These are phyloP conservation scores for Beauveria australis DNA, from an alignment of 2,329 filamentous ascomycete genomes.

Conservation along the genomic window DNA sequence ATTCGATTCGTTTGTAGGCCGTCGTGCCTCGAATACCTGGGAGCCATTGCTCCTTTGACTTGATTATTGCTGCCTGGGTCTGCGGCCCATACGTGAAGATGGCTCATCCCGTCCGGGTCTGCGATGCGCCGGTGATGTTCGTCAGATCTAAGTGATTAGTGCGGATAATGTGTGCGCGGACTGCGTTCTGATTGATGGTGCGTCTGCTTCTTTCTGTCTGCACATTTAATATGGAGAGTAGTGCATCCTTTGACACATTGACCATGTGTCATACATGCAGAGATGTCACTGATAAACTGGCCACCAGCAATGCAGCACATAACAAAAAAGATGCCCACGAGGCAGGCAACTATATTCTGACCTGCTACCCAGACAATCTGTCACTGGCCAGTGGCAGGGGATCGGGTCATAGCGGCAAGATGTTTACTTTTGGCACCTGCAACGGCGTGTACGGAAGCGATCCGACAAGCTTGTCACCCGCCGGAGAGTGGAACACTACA, in stretches of 20 bases:
- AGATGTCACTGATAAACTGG: too few species aligned
- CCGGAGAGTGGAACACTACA: not conserved
- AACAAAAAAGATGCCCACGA: not conserved
- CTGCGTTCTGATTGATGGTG: too few species aligned
- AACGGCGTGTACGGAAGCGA: not conserved
- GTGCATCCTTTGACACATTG: not conserved
- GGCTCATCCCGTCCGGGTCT: too few species aligned
- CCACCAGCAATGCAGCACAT: too few species aligned
- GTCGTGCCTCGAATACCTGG: too few species aligned
- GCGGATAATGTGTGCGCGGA: too few species aligned
- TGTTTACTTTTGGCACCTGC: not conserved
- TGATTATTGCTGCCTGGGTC: too few species aligned
- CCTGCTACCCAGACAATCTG: not conserved
- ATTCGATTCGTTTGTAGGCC: too few species aligned
- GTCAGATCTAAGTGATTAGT: too few species aligned
- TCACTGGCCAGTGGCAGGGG: not conserved
- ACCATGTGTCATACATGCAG: not conserved
- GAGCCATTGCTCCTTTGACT: too few species aligned
- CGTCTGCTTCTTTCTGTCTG: not conserved
- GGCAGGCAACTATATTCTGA: not conserved
- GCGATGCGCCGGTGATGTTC: too few species aligned
- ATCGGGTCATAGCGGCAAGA: not conserved
- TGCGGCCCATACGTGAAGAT: too few species aligned
- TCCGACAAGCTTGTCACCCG: not conserved
- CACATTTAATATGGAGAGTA: not conserved